phyloP scores from a whole-genome alignment of 805 yeast genomes.

The Dipodascopsis uninucleata region DNA sequence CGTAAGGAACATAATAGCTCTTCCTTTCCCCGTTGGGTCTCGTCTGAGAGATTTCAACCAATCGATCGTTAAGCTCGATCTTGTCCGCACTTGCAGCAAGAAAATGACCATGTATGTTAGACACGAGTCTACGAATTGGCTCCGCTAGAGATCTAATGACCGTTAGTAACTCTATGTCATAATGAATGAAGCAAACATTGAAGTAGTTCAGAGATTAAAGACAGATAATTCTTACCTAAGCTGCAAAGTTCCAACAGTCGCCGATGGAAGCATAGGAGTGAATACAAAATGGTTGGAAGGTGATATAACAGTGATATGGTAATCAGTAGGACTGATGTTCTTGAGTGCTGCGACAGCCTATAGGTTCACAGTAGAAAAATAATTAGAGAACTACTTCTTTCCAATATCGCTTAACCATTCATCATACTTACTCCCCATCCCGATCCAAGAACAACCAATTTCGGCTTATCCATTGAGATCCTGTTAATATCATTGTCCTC shows the following conservation, averaged over 20 bases:
- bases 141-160: slow-evolving; percentile 57
- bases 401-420: no score
- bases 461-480: slow-evolving; percentile 19
- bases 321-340: slow-evolving; percentile 75
- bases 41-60: slow-evolving; percentile 53
- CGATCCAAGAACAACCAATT: slow-evolving; percentile 53
- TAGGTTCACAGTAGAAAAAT: background rate
- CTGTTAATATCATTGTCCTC: slow-evolving; percentile 45
- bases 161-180: slow-evolving; percentile 51
- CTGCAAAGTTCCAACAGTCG: slow-evolving; percentile 79
- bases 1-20: slow-evolving; percentile 64
- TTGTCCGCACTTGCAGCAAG: slow-evolving; percentile 60
- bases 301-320: slow-evolving; percentile 84
- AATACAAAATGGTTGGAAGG: slow-evolving; percentile 91
- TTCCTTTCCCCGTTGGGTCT: slow-evolving; percentile 41
- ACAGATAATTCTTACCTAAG: slow-evolving; percentile 16
- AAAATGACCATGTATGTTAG: slow-evolving; percentile 54
- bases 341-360: slow-evolving; percentile 69
- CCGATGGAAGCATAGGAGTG: slow-evolving; percentile 90
- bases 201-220: background rate
- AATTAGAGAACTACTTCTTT: no score
- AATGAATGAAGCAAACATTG: slow-evolving; percentile 45
- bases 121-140: slow-evolving; percentile 56
- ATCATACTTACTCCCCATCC: slow-evolving; percentile 80
- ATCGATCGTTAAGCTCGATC: slow-evolving; percentile 52